Conservation (phyloP, 2,329 filamentous ascomycete species). For the Trichoderma breve region DNA sequence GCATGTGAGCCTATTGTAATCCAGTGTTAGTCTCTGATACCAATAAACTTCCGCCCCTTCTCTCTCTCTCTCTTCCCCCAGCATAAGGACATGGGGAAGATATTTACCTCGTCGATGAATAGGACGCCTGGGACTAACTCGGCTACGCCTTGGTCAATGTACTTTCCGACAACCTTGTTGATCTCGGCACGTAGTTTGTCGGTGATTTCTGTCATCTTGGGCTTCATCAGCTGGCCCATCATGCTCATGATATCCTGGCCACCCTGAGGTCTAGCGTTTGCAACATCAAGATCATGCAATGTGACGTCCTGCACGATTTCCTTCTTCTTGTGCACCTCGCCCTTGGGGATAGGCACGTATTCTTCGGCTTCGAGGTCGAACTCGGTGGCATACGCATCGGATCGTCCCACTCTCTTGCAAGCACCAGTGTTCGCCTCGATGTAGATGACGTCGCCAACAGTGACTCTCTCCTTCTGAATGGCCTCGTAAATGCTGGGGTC, state of each 20-base stretch:
- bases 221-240: slow-evolving; percentile 99
- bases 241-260: slow-evolving; percentile 99
- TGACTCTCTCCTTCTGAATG: slow-evolving; percentile 96
- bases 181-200: slow-evolving; percentile 95
- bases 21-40: slow-evolving; percentile 17
- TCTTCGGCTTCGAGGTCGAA: slow-evolving; percentile 98
- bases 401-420: slow-evolving; percentile 93
- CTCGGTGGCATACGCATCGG: slow-evolving; percentile 95
- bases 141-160: slow-evolving; percentile 96
- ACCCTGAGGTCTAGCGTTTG: slow-evolving; percentile 91
- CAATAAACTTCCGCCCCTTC: slow-evolving; percentile 6
- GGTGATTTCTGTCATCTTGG: slow-evolving; percentile 98
- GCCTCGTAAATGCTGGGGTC: slow-evolving; percentile 99
- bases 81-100: neutral
- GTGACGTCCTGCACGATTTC: slow-evolving; percentile 99
- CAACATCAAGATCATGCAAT: slow-evolving; percentile 92
- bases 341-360: slow-evolving; percentile 97
- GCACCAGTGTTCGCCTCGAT: slow-evolving; percentile 98
- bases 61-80: neutral
- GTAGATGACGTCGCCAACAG: slow-evolving; percentile 96
- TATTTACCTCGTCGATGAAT: slow-evolving; percentile 90
- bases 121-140: slow-evolving; percentile 97
- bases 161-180: slow-evolving; percentile 98
- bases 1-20: slow-evolving; percentile 85
- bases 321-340: slow-evolving; percentile 99